Evolutionary conservation across 805 yeast genomes (phyloP).

Genomic region (Diddensiella santjacobensis): DNA sequence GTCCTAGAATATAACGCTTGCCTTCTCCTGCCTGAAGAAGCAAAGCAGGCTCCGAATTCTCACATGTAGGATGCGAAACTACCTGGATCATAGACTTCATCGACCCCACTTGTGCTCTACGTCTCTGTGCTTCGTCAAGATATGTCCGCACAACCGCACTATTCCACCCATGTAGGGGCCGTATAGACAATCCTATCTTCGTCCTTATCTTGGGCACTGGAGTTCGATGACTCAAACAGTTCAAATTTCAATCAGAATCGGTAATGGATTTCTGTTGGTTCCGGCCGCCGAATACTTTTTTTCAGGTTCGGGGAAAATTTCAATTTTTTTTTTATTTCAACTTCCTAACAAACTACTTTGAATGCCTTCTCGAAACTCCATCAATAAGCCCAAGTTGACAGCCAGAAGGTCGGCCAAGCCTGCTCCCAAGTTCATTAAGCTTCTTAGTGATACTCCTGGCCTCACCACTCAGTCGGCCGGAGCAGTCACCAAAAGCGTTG

Average conservation of each 20-base stretch:
- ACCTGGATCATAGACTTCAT: constrained; percentile 31
- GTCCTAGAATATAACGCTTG: constrained; percentile 65
- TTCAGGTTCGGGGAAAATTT: no score
- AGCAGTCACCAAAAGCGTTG: constrained; percentile 44
- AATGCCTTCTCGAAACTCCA: constrained; percentile 81
- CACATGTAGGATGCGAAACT: constrained; percentile 43
- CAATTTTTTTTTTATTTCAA: constrained; percentile 7
- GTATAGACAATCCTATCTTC: neutral
- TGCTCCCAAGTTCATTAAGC: constrained; percentile 20
- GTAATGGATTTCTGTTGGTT: no score
- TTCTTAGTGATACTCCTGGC: constrained; percentile 9
- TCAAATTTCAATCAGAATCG: no score
- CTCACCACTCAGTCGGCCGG: constrained; percentile 15
- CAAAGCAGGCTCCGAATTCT: constrained; percentile 46
- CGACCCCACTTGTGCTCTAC: constrained; percentile 9
- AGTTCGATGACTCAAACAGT: neutral
- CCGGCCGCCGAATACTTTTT: no score
- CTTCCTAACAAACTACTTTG: constrained; percentile 5
- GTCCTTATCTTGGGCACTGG: neutral
- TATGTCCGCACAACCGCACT: no score
- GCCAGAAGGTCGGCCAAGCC: constrained; percentile 29
- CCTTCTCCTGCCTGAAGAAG: constrained; percentile 48
- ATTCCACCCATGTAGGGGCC: neutral
- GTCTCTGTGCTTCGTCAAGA: no score
- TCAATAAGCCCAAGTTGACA: constrained; percentile 68